Conservation (phyloP, 257 asterid genomes). For the Solanum chmielewskii region DNA sequence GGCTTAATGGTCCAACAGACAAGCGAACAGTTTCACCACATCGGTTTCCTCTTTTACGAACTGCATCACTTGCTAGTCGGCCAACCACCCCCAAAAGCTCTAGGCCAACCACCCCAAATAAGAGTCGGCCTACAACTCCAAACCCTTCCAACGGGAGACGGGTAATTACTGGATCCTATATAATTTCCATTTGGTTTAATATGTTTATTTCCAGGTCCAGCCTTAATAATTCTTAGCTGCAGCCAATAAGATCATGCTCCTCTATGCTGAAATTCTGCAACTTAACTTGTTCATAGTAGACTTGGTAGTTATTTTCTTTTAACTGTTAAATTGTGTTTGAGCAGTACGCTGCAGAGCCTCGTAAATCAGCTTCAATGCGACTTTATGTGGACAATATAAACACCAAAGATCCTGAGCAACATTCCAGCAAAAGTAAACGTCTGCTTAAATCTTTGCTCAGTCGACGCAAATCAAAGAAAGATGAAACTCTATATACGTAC, state of each 20-base stretch:
- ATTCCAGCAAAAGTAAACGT: conserved; percentile 78
- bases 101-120: conserved; percentile 58
- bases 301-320: neutral
- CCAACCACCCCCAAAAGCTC: conserved; percentile 63
- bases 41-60: conserved; percentile 73
- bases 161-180: neutral
- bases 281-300: neutral
- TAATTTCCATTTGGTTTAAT: neutral
- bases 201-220: neutral
- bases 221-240: neutral
- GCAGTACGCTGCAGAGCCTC: conserved; percentile 64
- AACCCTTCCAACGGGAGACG: conserved; percentile 53
- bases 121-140: conserved; percentile 66
- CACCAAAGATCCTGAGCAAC: conserved; percentile 42
- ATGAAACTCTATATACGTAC: conserved; percentile 68
- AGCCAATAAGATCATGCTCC: neutral
- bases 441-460: conserved; percentile 79
- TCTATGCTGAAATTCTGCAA: neutral
- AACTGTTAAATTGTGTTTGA: neutral
- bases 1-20: conserved; percentile 21
- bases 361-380: conserved; percentile 79
- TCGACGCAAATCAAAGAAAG: conserved; percentile 88
- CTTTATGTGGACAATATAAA: conserved; percentile 49
- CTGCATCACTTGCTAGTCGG: conserved; percentile 65
- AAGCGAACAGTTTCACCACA: conserved; percentile 70